Percentiles rank a stretch among this genome's conserved stretches.
Evolutionary conservation across 2,329 filamentous ascomycete genomes (phyloP).

Genomic region (Neopestalotiopsis clavispora): DNA sequence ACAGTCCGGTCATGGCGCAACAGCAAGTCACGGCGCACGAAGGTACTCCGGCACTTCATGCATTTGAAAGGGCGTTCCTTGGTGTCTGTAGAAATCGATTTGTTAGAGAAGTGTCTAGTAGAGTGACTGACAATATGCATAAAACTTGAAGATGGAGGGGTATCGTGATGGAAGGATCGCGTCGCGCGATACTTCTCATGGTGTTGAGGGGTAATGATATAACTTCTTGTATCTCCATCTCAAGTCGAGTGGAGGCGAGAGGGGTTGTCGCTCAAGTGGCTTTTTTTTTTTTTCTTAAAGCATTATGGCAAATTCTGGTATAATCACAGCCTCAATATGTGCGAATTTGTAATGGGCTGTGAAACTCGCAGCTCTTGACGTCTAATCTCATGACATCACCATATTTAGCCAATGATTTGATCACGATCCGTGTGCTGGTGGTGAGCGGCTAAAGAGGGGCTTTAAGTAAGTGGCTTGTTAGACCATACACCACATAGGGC

Average conservation of each 20-base stretch:
- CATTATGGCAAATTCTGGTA: too few relatives aligned
- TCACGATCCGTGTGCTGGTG: too few relatives aligned
- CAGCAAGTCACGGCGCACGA: constrained; percentile 94
- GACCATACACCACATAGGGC: too few relatives aligned
- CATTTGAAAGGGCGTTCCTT: constrained; percentile 99
- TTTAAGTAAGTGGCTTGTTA: too few relatives aligned
- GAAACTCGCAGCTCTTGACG: too few relatives aligned
- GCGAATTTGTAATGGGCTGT: too few relatives aligned
- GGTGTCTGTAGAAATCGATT: constrained; percentile 69
- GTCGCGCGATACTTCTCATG: constrained; percentile 8
- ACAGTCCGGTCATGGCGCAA: constrained; percentile 97
- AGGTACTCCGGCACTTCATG: constrained; percentile 96
- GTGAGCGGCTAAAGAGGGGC: too few relatives aligned
- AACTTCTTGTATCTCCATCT: constrained; percentile 9
- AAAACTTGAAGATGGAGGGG: not conserved
- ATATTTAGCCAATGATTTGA: too few relatives aligned
- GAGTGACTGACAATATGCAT: constrained; percentile 31
- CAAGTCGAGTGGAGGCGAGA: constrained; percentile 24
- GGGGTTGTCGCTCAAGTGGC: constrained; percentile 24
- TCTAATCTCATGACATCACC: too few relatives aligned
- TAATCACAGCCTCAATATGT: too few relatives aligned
- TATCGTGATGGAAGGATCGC: not conserved
- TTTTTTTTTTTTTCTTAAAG: not conserved
- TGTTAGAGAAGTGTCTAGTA: not conserved
- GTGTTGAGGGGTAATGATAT: constrained; percentile 20